A percentile compares a stretch with the other conserved stretches of the same genome.
phyloP scores from a whole-genome alignment of 495 filamentous ascomycete species.

The Penicillium longicatenatum region DNA sequence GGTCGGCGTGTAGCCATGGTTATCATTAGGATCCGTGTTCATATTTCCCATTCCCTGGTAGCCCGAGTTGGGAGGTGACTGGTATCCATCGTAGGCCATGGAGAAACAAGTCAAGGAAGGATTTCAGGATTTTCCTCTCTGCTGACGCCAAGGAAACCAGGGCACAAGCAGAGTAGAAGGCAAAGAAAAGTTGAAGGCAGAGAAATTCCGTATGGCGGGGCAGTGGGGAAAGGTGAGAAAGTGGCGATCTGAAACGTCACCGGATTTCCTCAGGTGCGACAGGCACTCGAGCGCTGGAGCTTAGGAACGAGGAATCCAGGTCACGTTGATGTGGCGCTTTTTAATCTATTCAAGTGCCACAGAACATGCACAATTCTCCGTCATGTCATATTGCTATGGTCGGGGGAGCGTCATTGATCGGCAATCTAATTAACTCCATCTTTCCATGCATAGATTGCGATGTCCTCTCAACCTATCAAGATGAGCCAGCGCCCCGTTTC shows the following conservation, averaged over 20 bases:
- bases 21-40: slow-evolving; percentile 26
- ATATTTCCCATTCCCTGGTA: slow-evolving; percentile 33
- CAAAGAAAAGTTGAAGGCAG: slow-evolving; percentile 12
- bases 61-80: slow-evolving; percentile 23
- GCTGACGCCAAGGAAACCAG: neutral
- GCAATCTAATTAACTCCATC: slow-evolving; percentile 9
- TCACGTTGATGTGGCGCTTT: slow-evolving; percentile 24
- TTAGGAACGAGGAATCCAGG: neutral
- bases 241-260: slow-evolving; percentile 27
- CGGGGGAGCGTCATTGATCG: slow-evolving; percentile 16
- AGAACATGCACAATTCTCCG: neutral
- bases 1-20: slow-evolving; percentile 21
- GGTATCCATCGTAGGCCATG: slow-evolving; percentile 49
- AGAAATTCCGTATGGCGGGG: slow-evolving; percentile 21
- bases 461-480: slow-evolving; percentile 13
- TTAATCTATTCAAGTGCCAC: slow-evolving; percentile 24
- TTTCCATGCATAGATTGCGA: slow-evolving; percentile 14
- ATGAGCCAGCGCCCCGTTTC: slow-evolving; percentile 5
- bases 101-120: neutral
- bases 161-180: neutral
- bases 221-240: slow-evolving; percentile 10
- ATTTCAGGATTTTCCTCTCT: neutral
- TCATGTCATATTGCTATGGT: slow-evolving; percentile 9
- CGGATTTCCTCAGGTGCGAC: slow-evolving; percentile 5
- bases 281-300: neutral